These are phyloP conservation scores for Globisporangium paddicum DNA, from an alignment of 352 stramenopile species.

Conservation along the genomic window DNA sequence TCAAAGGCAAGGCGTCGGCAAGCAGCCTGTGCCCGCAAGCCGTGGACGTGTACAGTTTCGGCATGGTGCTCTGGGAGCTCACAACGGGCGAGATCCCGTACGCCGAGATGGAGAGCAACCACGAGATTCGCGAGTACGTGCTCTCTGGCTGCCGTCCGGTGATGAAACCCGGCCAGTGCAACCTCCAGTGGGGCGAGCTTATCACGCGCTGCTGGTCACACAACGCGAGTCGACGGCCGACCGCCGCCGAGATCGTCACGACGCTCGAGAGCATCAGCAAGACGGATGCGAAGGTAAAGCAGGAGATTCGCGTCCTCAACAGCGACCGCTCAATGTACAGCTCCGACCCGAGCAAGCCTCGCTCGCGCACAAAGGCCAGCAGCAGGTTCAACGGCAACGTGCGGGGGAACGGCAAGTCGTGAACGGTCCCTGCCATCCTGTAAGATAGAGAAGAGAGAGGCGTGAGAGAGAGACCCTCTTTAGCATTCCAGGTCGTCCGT, in stretches of 20 bases:
- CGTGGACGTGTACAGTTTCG: conserved; percentile 87
- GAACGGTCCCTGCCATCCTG: conserved; percentile 2
- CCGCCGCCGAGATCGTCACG: conserved; percentile 76
- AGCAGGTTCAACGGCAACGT: conserved; percentile 63
- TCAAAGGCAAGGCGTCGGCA: conserved; percentile 31
- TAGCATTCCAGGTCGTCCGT: background rate
- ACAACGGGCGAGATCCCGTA: conserved; percentile 80
- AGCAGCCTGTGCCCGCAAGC: conserved; percentile 46
- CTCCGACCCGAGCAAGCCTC: conserved; percentile 52
- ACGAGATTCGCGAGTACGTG: conserved; percentile 74
- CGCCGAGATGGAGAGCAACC: conserved; percentile 55
- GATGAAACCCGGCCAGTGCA: conserved; percentile 73
- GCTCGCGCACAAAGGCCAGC: conserved; percentile 31
- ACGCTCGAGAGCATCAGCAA: conserved; percentile 78
- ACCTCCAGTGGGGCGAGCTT: conserved; percentile 82
- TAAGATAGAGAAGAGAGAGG: conserved; percentile 16
- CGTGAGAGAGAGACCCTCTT: background rate
- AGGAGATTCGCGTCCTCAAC: conserved; percentile 62
- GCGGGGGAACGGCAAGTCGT: conserved; percentile 32
- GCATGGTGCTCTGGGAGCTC: conserved; percentile 87
- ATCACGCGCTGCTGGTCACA: conserved; percentile 84
- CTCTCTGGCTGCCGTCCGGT: conserved; percentile 65
- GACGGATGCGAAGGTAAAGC: conserved; percentile 60
- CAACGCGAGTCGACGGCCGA: conserved; percentile 63
- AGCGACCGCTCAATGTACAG: conserved; percentile 79